phyloP scores from a whole-genome alignment of 202 grass and related monocot species.

The Brachypodium distachyon region DNA sequence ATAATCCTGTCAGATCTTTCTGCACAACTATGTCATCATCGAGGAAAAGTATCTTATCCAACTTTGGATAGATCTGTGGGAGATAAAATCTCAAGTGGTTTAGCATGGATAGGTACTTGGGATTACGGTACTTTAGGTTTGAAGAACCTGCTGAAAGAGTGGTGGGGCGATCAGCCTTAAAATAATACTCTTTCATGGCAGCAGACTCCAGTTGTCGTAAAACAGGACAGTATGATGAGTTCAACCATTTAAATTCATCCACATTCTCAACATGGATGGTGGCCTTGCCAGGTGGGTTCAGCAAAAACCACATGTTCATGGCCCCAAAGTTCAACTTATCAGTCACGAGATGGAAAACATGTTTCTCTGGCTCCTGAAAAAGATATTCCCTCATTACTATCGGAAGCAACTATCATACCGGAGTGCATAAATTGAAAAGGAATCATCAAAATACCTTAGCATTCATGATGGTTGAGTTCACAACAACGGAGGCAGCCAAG shows the following conservation, averaged over 20 bases:
- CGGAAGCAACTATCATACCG: background rate
- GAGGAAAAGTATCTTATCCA: slow-evolving; percentile 98
- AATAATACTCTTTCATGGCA: slow-evolving; percentile 98
- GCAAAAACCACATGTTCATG: slow-evolving; percentile 99
- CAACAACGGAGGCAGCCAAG: slow-evolving; percentile 90
- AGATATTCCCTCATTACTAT: background rate
- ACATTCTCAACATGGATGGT: slow-evolving; percentile 98
- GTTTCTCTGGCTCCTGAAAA: slow-evolving; percentile 92
- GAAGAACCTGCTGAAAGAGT: slow-evolving; percentile 80
- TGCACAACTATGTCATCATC: slow-evolving; percentile 99
- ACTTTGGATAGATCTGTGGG: slow-evolving; percentile 88
- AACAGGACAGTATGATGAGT: slow-evolving; percentile 97
- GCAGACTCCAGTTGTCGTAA: slow-evolving; percentile 78
- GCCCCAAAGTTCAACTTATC: slow-evolving; percentile 98
- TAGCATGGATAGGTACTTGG: slow-evolving; percentile 97
- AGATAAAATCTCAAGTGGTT: slow-evolving; percentile 98
- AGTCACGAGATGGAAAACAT: slow-evolving; percentile 98
- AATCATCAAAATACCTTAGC: slow-evolving; percentile 54
- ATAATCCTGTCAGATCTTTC: slow-evolving; percentile 98
- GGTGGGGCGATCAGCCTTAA: slow-evolving; percentile 88
- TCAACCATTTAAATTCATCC: slow-evolving; percentile 97
- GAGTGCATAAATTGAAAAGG: background rate
- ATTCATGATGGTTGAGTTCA: slow-evolving; percentile 98
- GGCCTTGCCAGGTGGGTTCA: slow-evolving; percentile 83
- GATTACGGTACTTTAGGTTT: slow-evolving; percentile 91